Evolutionary conservation across 2,329 filamentous ascomycete genomes (phyloP), one percentile per base, ranked within the genome.

Genomic region (Talaromyces sp.): DNA sequence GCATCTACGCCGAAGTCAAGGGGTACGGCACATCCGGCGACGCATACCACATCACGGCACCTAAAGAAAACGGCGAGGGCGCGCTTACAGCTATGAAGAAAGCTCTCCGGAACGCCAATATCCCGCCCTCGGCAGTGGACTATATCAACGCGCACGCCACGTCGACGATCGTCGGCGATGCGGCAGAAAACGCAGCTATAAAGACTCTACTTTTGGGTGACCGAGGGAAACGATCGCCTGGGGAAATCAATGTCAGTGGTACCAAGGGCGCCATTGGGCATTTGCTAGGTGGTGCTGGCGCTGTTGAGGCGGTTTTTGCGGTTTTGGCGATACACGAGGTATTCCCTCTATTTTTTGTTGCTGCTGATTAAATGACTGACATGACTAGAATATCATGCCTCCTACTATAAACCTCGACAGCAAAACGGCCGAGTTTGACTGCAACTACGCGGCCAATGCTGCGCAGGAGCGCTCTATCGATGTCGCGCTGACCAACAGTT

Each of bases 121-220:
- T 96, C 42, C 81, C 81, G 57, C 93, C 95, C 0, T 76, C 77
- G 0, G 78, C 87, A 47, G 87, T 99, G 4, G 91, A 93, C 73
- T 99, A 99, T 73, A 85, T 99, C 71, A 99, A 98, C 70, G 95
- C 95, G 1, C 95, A 99, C 72, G 95, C 93, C 0, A 99, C 95
- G 1, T 91, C 90, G 25, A 99, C 93, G 0, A 75, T 82, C 7
- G 82, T 98, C 2, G 95, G 95, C 0, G 95, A 99, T 77, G 84
- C 85, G 25, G 93, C 95, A 1, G 95, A 99, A 77, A 93, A 93
- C 57, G 79, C 81, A 8, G 95, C 95, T 0, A 93, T 98, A 67
- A 88, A 87, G 64, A 78, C 84, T 0, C 76, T 99, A 44, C 87
- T 98, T 77, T 79, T 92, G 10, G 92, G 91, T 0, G 39, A 33